Evolutionary conservation across 164 flowering plant species (phyloP), one percentile per base, ranked within the genome.

Genomic region (Chimonanthus praecox): DNA sequence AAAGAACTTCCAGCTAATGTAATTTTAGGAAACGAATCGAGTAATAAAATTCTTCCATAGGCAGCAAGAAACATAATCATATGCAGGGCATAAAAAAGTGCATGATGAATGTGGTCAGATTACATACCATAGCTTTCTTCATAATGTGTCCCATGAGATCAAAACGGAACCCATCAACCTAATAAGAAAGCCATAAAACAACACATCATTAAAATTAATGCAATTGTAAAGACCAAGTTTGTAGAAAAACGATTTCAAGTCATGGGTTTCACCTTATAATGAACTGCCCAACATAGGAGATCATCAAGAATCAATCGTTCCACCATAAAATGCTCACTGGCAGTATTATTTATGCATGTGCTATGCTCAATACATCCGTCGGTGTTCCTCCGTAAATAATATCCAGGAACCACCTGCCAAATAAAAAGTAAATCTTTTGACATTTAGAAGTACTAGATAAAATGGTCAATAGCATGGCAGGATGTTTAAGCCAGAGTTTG

Each of bases 141-240:
- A 94, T 94, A 71, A 94, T 82, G 79, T 94, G 98, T 65, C 98
- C 98, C 98, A 94, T 92, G 61, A 94, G 93, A 66, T 92, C 97
- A 88, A 94, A 94, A 18, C 98, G 87, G 78, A 94, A 94, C 5
- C 98, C 98, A 85, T 94, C 98, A 83, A 94, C 91, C 98, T 94
- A 86, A 72, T 21, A 81, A 78, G 63, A 43, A 47, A 78, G 21
- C 68, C 51, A 70, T 44, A n/a, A 68, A 61, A 65, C 65, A 33
- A 43, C 5, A 73, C 18, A 9, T 4, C 33, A 51, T 46, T 15
- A 47, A 46, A 64, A 65, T 54, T 54, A 5, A 65, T 43, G 47
- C 9, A 3, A 33, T 33, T 10, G 15, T 65, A 18, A 16, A 33
- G 18, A 18, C 44, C 16, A 54, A n/a, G 11, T 11, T 15, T 54